Conservation (phyloP, 2,329 filamentous ascomycete genomes). For the Sporothrix protearum region DNA sequence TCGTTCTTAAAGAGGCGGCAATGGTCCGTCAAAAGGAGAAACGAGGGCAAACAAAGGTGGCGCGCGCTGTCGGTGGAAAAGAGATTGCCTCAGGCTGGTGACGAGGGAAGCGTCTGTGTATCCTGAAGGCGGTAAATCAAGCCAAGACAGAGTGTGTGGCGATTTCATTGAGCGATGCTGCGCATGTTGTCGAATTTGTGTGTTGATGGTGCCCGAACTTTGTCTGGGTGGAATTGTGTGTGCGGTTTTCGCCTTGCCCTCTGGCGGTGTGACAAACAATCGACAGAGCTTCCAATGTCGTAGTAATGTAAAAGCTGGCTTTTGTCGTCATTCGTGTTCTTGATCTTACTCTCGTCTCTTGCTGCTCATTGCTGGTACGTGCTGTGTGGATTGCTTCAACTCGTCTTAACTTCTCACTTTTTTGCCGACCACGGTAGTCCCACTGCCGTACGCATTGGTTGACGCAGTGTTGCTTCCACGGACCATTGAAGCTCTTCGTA, state of each 20-base stretch:
- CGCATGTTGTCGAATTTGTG: background rate
- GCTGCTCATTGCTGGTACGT: background rate
- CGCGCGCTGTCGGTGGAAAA: no score
- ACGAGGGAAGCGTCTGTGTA: background rate
- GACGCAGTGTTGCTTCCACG: background rate
- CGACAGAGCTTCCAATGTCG: background rate
- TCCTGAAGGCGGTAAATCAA: background rate
- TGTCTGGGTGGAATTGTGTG: background rate
- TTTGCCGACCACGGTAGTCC: background rate
- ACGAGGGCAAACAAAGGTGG: background rate
- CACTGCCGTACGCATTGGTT: background rate
- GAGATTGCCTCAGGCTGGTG: background rate
- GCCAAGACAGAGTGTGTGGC: slow-evolving; percentile 4
- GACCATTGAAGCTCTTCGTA: background rate
- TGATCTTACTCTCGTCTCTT: background rate
- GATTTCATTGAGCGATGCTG: background rate
- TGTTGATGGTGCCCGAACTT: background rate
- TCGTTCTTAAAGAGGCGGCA: background rate
- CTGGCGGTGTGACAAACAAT: background rate
- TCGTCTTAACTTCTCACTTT: background rate
- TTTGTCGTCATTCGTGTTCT: background rate
- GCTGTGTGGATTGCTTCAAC: background rate
- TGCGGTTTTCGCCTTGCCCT: background rate
- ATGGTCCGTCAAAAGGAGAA: background rate
- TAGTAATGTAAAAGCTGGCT: background rate